Evolutionary conservation across 441 rosid genomes (phyloP).

Genomic region (Eruca vesicaria): DNA sequence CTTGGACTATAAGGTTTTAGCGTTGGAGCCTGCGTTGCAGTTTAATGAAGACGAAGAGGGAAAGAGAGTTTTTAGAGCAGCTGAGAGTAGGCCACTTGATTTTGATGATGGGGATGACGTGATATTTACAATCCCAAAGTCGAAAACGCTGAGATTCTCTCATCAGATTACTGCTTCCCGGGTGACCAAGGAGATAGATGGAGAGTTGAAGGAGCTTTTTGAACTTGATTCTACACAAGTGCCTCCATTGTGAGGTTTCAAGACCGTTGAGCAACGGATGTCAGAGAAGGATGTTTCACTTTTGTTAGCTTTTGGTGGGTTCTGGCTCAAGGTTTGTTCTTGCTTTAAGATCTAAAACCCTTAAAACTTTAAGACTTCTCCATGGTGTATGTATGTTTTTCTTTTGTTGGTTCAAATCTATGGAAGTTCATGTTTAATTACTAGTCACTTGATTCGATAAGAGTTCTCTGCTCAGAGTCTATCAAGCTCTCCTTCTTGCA

Average conservation of each 20-base stretch:
- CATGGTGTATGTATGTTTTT: background rate
- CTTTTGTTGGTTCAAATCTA: background rate
- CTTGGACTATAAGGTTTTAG: slow-evolving; percentile 1
- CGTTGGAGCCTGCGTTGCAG: background rate
- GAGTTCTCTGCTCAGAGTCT: background rate
- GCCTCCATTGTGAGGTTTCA: background rate
- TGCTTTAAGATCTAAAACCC: background rate
- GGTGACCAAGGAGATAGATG: background rate
- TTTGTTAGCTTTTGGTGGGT: background rate
- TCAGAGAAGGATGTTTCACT: background rate
- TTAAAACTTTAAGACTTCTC: background rate
- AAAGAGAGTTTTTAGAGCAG: background rate
- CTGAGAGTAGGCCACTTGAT: background rate
- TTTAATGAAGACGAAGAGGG: background rate
- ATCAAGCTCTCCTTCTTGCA: background rate
- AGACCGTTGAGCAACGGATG: background rate
- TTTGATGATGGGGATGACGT: background rate
- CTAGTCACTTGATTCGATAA: background rate
- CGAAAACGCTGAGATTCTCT: background rate
- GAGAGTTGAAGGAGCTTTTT: background rate
- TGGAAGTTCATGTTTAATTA: background rate
- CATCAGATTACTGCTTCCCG: slow-evolving; percentile 7
- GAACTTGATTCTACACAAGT: background rate
- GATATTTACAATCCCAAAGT: background rate
- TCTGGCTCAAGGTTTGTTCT: background rate